Evolutionary conservation across 1,139 yeast genomes (phyloP).

Genomic region (Lizanozyma gosingica): DNA sequence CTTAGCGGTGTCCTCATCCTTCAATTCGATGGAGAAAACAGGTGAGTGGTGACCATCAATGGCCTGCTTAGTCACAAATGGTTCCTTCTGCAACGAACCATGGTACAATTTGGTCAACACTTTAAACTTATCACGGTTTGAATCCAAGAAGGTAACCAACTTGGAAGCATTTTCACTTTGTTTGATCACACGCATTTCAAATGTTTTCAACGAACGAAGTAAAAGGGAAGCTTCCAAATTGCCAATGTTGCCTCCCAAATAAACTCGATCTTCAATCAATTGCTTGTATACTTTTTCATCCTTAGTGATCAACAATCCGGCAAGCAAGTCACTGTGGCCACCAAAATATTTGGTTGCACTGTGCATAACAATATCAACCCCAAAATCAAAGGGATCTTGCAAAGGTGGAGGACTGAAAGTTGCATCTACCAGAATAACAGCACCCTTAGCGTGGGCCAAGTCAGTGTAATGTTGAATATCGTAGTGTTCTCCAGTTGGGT

Average conservation of each 20-base stretch:
- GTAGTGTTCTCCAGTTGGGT: constrained; percentile 69
- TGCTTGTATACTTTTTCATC: constrained; percentile 33
- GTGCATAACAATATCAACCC: constrained; percentile 79
- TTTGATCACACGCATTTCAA: constrained; percentile 53
- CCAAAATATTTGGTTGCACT: constrained; percentile 90
- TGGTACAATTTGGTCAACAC: constrained; percentile 49
- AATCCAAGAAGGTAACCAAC: constrained; percentile 50
- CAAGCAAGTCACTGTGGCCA: constrained; percentile 87
- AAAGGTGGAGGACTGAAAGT: constrained; percentile 94
- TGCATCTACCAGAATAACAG: constrained; percentile 65
- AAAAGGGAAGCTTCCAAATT: constrained; percentile 69
- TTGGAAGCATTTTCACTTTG: constrained; percentile 61
- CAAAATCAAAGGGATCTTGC: constrained; percentile 69
- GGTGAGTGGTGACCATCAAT: constrained; percentile 61
- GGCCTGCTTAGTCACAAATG: constrained; percentile 55
- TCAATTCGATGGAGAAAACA: constrained; percentile 59
- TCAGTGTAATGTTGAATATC: constrained; percentile 57
- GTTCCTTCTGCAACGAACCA: constrained; percentile 65
- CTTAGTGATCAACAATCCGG: constrained; percentile 68
- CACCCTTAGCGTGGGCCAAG: constrained; percentile 63
- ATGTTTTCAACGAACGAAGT: constrained; percentile 73
- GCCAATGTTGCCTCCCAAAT: constrained; percentile 70
- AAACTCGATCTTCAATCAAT: constrained; percentile 52
- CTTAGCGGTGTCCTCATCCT: constrained; percentile 47
- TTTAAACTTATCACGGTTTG: constrained; percentile 39